phyloP scores from a whole-genome alignment of 257 asterid genomes.

The Nicotiana tomentosiformis region DNA sequence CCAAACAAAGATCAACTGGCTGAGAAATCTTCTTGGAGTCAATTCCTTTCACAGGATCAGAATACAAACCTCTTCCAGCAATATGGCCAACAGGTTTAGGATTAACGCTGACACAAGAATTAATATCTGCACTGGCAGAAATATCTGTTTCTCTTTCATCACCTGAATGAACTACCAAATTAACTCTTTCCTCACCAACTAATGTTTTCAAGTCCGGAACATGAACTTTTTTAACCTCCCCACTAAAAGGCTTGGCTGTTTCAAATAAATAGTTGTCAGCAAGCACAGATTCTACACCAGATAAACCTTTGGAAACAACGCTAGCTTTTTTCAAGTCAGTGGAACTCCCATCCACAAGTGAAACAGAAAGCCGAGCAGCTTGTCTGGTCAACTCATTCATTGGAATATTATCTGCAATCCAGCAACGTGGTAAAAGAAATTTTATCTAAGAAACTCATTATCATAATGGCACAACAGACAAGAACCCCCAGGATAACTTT shows the following conservation, averaged over 20 bases:
- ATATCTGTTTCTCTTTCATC: conserved; percentile 56
- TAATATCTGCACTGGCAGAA: conserved; percentile 24
- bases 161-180: conserved; percentile 53
- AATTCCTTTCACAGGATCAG: conserved; percentile 13
- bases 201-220: conserved; percentile 25
- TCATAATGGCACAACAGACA: conserved; percentile 11
- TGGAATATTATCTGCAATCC: conserved; percentile 55
- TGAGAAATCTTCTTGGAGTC: conserved; percentile 7
- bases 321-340: conserved; percentile 19
- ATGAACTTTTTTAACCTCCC: conserved; percentile 28
- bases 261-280: conserved; percentile 24
- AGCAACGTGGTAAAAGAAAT: conserved; percentile 10
- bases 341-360: conserved; percentile 41
- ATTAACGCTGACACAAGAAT: conserved; percentile 23
- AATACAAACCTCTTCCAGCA: conserved; percentile 20
- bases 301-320: conserved; percentile 19
- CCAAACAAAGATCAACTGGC: conserved; percentile 4
- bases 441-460: conserved; percentile 8
- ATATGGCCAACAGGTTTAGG: conserved; percentile 29
- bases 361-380: conserved; percentile 60
- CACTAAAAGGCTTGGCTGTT: conserved; percentile 21
- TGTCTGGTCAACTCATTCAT: conserved; percentile 57
- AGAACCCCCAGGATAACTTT: background rate
- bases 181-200: conserved; percentile 25
- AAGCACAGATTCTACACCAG: conserved; percentile 25